A percentile compares a stretch with the other conserved stretches of the same genome.
Evolutionary conservation across 179 eudicot species (phyloP).

Genomic region (Amaranthus tricolor): DNA sequence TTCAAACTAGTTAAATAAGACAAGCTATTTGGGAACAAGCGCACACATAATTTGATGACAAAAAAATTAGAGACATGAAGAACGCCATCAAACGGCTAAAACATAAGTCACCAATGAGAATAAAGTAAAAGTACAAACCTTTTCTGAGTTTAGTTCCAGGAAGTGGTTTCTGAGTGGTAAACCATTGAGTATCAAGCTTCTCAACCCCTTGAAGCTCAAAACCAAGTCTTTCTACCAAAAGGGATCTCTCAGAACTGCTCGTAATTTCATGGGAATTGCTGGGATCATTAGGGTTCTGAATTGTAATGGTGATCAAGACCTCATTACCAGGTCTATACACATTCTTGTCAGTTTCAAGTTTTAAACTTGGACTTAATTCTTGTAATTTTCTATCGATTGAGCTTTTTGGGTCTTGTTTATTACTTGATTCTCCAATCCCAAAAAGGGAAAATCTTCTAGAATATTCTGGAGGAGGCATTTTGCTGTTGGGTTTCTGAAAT

Average conservation of each 20-base stretch:
- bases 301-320: slow-evolving; percentile 54
- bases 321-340: slow-evolving; percentile 89
- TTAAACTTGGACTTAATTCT: slow-evolving; percentile 37
- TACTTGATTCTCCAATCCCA: slow-evolving; percentile 40
- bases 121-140: slow-evolving; percentile 39
- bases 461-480: slow-evolving; percentile 27
- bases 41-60: neutral
- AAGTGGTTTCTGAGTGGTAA: slow-evolving; percentile 53
- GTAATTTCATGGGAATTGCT: slow-evolving; percentile 26
- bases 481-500: neutral
- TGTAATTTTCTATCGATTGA: slow-evolving; percentile 21
- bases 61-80: neutral
- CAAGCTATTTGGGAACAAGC: no score
- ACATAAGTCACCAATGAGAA: neutral
- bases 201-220: slow-evolving; percentile 85
- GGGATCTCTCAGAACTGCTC: slow-evolving; percentile 32
- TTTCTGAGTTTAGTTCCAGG: slow-evolving; percentile 54
- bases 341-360: slow-evolving; percentile 55
- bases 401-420: slow-evolving; percentile 18
- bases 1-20: no score
- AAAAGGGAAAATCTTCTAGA: slow-evolving; percentile 37
- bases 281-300: slow-evolving; percentile 38
- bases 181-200: slow-evolving; percentile 93
- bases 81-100: neutral
- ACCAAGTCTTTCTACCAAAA: slow-evolving; percentile 60